Conservation (phyloP, 1,139 yeast genomes). For the Lodderomyces oxycetoniae region DNA sequence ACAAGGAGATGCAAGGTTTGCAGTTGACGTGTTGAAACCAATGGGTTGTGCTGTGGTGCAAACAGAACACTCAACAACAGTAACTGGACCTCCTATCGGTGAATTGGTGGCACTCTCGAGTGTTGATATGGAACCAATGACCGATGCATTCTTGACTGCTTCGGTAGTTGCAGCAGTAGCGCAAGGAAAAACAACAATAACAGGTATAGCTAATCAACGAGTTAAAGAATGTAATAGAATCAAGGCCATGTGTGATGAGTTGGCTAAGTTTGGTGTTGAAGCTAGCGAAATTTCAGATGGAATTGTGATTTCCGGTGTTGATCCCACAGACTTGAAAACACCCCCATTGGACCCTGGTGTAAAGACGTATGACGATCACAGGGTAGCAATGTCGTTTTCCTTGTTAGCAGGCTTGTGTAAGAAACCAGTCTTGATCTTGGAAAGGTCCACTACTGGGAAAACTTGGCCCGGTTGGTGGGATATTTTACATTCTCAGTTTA, state of each 20-base stretch:
- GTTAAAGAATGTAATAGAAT: slow-evolving; percentile 97
- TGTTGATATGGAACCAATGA: slow-evolving; percentile 99
- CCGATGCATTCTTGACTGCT: slow-evolving; percentile 96
- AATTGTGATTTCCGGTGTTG: slow-evolving; percentile 72
- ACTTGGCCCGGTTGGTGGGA: slow-evolving; percentile 99
- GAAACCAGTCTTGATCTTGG: slow-evolving; percentile 68
- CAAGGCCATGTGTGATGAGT: slow-evolving; percentile 85
- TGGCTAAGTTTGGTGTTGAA: slow-evolving; percentile 83
- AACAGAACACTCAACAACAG: slow-evolving; percentile 81
- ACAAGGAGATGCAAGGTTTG: slow-evolving; percentile 97
- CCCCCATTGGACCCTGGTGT: slow-evolving; percentile 55
- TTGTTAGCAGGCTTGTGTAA: slow-evolving; percentile 60
- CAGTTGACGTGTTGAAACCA: slow-evolving; percentile 84
- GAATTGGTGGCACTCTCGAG: slow-evolving; percentile 61
- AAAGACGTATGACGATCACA: slow-evolving; percentile 86
- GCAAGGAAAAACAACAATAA: slow-evolving; percentile 63
- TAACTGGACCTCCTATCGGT: slow-evolving; percentile 79
- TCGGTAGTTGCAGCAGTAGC: slow-evolving; percentile 95
- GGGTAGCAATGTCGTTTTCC: slow-evolving; percentile 98
- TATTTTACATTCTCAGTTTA: slow-evolving; percentile 64
- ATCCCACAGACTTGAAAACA: slow-evolving; percentile 40
- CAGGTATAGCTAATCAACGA: slow-evolving; percentile 96
- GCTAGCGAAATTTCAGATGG: slow-evolving; percentile 91
- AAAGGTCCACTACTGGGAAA: slow-evolving; percentile 89
- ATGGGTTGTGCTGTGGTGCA: slow-evolving; percentile 94